phyloP scores from a whole-genome alignment of 108 stramenopile genomes.

The Aureococcus anophagefferens region DNA sequence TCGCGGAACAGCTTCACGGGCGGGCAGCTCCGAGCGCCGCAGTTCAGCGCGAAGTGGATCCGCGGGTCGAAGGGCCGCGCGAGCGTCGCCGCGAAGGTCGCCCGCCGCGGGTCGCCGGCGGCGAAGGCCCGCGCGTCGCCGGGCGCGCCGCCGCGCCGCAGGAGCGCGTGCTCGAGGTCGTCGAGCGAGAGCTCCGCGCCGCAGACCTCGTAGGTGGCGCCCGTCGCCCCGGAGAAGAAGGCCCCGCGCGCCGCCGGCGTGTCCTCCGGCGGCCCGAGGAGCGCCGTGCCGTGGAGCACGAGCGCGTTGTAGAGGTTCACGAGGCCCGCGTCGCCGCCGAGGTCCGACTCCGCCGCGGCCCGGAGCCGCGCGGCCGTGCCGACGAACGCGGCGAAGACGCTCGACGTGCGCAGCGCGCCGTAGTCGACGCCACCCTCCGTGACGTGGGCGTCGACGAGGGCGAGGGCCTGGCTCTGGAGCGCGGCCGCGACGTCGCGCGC shows the following conservation, averaged over 20 bases:
- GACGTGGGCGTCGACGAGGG: neutral
- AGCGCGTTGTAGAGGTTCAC: constrained; percentile 67
- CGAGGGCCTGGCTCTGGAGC: neutral
- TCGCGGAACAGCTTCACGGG: constrained; percentile 44
- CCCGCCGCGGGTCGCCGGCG: neutral
- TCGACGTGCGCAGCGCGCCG: neutral
- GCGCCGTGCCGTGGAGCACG: constrained; percentile 42
- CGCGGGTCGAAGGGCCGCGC: constrained; percentile 33
- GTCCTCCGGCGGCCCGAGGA: too few species aligned
- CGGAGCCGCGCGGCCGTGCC: neutral
- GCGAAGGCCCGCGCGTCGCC: neutral
- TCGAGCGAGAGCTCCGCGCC: constrained; percentile 33
- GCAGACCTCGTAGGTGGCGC: constrained; percentile 41
- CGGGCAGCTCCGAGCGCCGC: constrained; percentile 56
- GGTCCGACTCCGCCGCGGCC: neutral
- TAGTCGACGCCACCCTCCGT: constrained; percentile 4
- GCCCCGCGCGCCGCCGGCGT: constrained; percentile 14
- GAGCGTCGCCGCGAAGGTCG: neutral
- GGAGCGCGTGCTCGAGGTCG: constrained; percentile 60
- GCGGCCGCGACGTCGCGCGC: neutral
- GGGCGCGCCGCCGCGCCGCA: constrained; percentile 24
- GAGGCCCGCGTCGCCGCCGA: constrained; percentile 30
- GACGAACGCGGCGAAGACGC: neutral
- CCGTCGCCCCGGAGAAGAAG: constrained; percentile 36
- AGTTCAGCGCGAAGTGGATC: constrained; percentile 68